Evolutionary conservation across 2,329 filamentous ascomycete genomes (phyloP), one percentile per base, ranked within the genome.

Genomic region (Fusarium nanum): DNA sequence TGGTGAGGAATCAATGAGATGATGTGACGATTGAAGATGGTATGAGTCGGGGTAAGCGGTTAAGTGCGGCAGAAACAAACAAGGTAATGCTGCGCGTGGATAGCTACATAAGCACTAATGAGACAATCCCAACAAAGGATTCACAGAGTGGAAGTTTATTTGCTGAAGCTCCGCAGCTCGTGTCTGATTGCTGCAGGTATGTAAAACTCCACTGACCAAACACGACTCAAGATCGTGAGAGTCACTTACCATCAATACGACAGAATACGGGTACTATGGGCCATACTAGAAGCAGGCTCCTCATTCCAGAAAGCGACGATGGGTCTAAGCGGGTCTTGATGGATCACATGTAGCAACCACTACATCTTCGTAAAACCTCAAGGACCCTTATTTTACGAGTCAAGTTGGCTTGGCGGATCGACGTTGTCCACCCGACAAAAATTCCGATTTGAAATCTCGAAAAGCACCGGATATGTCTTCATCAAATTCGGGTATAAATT

Each of bases 401-500:
- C 54, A 57, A 57, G 25, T 13, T 49, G 13, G 25, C 32, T 57
- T 57, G 54, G 44, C 44, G 13, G 32, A 50, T 41, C 25, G 22
- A 40, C 11, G 14, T 18, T 44, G 18, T 20, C 14, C 30, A n/a
- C 13, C 37, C 8, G 18, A 41, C 20, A 25, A 44, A 54, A 32
- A 20, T 11, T 25, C 34, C 6, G 23, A n/a, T 52, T 27, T 12
- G 9, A 22, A 22, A 10, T 28, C 28, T 28, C 28, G 6, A 28
- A 13, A 28, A 3, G 28, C 28, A 28, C 28, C n/a, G 8, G 14
- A 14, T 23, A 55, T 47, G 22, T 54, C 22, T 56, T 64, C 34
- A 54, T 50, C 59, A 62, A 60, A 53, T 60, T 54, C 47, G 63
- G 68, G 61, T 73, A 75, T 74, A 68, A 60, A 52, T 63, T 70